Evolutionary conservation across 768 basidiomycete genomes (phyloP), one percentile per base, ranked within the genome.

Genomic region (Lactifluus volemus): DNA sequence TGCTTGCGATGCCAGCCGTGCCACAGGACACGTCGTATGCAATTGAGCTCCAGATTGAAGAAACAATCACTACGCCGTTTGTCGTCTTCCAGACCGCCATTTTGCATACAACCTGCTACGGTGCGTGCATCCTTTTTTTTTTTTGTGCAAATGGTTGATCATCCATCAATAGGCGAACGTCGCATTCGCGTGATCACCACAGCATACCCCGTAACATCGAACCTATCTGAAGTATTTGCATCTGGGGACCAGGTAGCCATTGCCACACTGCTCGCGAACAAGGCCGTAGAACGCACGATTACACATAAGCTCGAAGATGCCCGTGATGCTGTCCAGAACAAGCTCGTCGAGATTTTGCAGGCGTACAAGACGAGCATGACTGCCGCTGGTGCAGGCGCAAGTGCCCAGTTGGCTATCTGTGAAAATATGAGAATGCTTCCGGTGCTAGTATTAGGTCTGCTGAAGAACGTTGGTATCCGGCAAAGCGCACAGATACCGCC

Each of bases 361-460:
- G 85, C 90, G 11, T 97, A 94, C 79, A 98, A 98, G 81, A 84
- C 85, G 47, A 96, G 91, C 63, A 98, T 98, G 89, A 98, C 96
- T 11, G 85, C 92, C 25, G 87, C 89, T 4, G 94, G 93, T 15
- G 85, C 89, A 1, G 95, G 95, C 25, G 95, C 97, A 0, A 95
- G 91, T 65, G 94, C 94, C 8, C 93, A 96, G 70, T 76, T 99
- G 61, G 89, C 94, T 12, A 83, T 95, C 61, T 85, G 89, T 5
- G 94, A 96, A 65, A 99, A 98, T 73, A 68, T 98, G 78, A 93
- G 92, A 79, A 88, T 95, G 84, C 75, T 99, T 44, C 97, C 97
- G 2, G 84, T 98, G 25, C 75, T 99, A 62, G 77, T 89, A 34
- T 86, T 98, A 47, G 96, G 92, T 15, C 72, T 99, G 60, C 72